These are phyloP conservation scores for Solanum dulcamara DNA, from an alignment of 257 asterid genomes.

Conservation along the genomic window DNA sequence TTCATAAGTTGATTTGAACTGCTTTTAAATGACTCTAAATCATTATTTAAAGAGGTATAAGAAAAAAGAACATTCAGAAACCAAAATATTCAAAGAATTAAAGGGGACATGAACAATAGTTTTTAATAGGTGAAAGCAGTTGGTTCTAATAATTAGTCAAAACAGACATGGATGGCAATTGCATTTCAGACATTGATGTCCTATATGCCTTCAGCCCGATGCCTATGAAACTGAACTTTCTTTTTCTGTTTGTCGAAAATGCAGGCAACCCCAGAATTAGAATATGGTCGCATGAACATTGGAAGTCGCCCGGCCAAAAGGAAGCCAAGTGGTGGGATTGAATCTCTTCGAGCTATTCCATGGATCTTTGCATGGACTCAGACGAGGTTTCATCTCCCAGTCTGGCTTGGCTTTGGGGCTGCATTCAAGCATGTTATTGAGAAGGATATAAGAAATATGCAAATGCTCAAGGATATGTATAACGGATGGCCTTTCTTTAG, in stretches of 20 bases:
- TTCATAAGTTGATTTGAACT: neutral
- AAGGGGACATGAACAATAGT: neutral
- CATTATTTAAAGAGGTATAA: neutral
- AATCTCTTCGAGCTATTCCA: conserved; percentile 88
- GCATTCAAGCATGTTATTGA: conserved; percentile 50
- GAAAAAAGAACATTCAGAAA: neutral
- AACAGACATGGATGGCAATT: neutral
- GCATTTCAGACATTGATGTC: neutral
- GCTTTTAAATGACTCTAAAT: neutral
- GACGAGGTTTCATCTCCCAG: conserved; percentile 91
- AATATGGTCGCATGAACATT: conserved; percentile 90
- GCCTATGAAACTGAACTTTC: neutral
- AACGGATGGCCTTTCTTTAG: conserved; percentile 91
- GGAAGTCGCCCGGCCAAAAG: conserved; percentile 93
- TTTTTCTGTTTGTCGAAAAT: neutral
- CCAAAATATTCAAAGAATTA: neutral
- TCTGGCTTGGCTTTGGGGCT: conserved; percentile 90
- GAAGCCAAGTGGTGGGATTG: conserved; percentile 93
- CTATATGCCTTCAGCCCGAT: neutral
- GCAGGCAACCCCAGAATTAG: conserved; percentile 93
- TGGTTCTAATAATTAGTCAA: neutral
- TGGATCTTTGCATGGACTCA: conserved; percentile 99
- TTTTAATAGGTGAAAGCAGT: neutral
- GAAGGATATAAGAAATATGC: conserved; percentile 56
- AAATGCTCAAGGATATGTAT: conserved; percentile 83